phyloP scores from a whole-genome alignment of 2,329 filamentous ascomycete species.

The Zelopaecilomyces penicillatus region DNA sequence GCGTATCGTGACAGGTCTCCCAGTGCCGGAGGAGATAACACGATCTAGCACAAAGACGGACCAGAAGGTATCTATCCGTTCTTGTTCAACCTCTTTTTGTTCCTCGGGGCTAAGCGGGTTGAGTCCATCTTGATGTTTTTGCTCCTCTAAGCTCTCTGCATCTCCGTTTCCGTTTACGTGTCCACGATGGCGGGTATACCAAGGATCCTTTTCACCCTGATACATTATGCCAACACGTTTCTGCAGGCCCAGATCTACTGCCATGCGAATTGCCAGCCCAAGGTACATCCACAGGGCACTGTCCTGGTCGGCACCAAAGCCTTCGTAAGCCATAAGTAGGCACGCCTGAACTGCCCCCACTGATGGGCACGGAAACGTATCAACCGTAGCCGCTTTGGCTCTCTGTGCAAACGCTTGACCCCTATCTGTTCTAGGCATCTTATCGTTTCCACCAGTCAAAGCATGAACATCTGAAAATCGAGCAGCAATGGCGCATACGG shows the following conservation, averaged over 20 bases:
- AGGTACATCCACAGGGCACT: constrained; percentile 93
- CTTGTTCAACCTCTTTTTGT: constrained; percentile 63
- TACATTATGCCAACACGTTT: constrained; percentile 67
- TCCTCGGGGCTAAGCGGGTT: constrained; percentile 39
- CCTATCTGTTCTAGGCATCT: constrained; percentile 53
- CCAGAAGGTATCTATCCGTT: constrained; percentile 83
- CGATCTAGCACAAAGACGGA: constrained; percentile 81
- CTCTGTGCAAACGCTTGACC: constrained; percentile 72
- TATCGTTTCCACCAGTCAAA: constrained; percentile 39
- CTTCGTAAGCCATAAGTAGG: constrained; percentile 76
- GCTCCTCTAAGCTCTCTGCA: constrained; percentile 30
- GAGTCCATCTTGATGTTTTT: constrained; percentile 29
- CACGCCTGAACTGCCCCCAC: constrained; percentile 79
- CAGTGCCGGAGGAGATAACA: constrained; percentile 80
- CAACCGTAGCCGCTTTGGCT: constrained; percentile 73
- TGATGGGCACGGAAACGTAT: constrained; percentile 74
- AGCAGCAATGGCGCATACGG: constrained; percentile 73
- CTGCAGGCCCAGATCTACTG: constrained; percentile 70
- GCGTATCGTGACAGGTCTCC: constrained; percentile 71
- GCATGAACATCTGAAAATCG: constrained; percentile 61
- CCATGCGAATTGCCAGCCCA: constrained; percentile 77
- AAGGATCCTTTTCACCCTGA: constrained; percentile 44
- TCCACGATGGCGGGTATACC: constrained; percentile 38
- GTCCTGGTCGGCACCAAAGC: constrained; percentile 81
- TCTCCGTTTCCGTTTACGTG: constrained; percentile 23